phyloP scores from a whole-genome alignment of 2,329 filamentous ascomycete species.

The Talaromyces pinophilus region DNA sequence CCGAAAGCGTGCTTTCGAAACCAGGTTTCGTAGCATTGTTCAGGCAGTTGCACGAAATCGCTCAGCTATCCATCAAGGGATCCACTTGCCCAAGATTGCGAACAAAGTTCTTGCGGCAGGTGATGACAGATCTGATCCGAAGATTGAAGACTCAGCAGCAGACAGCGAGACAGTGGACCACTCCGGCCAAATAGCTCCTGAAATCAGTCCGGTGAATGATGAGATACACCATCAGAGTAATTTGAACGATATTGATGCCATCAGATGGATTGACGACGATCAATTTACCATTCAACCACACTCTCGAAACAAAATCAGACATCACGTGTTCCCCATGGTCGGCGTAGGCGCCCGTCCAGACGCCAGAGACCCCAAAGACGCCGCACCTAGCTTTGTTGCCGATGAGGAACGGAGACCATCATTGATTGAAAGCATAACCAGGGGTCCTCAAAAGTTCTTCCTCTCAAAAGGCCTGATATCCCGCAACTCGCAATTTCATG shows the following conservation, averaged over 20 bases:
- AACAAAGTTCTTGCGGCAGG: neutral
- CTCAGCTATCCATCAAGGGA: constrained; percentile 10
- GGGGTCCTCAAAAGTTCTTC: constrained; percentile 36
- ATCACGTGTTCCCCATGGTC: constrained; percentile 38
- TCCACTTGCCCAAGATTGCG: constrained; percentile 5
- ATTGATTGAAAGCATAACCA: constrained; percentile 30
- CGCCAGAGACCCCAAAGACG: constrained; percentile 37
- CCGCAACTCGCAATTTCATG: constrained; percentile 54
- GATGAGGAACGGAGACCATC: constrained; percentile 26
- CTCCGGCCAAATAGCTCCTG: neutral
- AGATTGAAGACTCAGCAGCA: neutral
- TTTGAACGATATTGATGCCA: constrained; percentile 23
- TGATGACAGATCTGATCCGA: neutral
- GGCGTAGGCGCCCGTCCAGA: constrained; percentile 40
- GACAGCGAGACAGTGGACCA: neutral
- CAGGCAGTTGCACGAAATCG: constrained; percentile 31
- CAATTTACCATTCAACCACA: constrained; percentile 31
- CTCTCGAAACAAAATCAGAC: constrained; percentile 23
- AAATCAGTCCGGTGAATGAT: neutral
- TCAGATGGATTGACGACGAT: constrained; percentile 36
- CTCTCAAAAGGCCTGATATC: constrained; percentile 38
- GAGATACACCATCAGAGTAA: neutral
- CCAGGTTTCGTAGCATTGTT: constrained; percentile 58
- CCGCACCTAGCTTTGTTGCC: constrained; percentile 27
- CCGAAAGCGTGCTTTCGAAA: constrained; percentile 63